Evolutionary conservation across 495 filamentous ascomycete species (phyloP).

Genomic region (Penicillium atrosanguineum): DNA sequence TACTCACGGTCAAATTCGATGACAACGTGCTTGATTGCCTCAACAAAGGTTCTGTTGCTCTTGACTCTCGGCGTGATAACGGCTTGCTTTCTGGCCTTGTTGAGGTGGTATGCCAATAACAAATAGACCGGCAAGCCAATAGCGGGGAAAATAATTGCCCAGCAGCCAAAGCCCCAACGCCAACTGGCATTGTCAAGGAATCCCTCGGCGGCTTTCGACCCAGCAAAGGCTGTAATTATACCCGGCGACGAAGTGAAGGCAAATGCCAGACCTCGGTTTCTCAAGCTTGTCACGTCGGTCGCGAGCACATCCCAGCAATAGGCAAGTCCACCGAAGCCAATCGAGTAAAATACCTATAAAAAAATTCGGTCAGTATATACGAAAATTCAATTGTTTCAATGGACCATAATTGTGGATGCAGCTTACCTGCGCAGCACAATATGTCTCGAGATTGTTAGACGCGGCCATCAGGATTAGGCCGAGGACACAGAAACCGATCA

Average conservation of each 20-base stretch:
- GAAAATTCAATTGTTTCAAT: too few relatives aligned
- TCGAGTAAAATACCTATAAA: slow-evolving; percentile 42
- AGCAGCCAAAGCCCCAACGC: slow-evolving; percentile 57
- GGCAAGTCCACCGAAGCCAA: slow-evolving; percentile 49
- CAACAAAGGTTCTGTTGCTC: neutral
- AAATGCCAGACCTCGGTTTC: slow-evolving; percentile 55
- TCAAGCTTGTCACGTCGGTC: slow-evolving; percentile 55
- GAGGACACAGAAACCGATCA: slow-evolving; percentile 29
- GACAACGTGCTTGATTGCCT: slow-evolving; percentile 4
- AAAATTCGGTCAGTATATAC: too few relatives aligned
- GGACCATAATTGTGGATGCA: too few relatives aligned
- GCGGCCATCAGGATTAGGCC: slow-evolving; percentile 44
- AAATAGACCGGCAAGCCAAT: slow-evolving; percentile 46
- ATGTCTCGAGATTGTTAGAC: slow-evolving; percentile 41
- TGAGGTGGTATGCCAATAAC: slow-evolving; percentile 33
- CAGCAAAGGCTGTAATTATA: slow-evolving; percentile 34
- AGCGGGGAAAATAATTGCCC: slow-evolving; percentile 52
- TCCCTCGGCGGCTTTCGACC: slow-evolving; percentile 17
- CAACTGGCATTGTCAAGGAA: slow-evolving; percentile 47
- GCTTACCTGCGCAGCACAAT: slow-evolving; percentile 45
- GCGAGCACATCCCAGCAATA: slow-evolving; percentile 53
- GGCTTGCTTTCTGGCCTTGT: slow-evolving; percentile 7
- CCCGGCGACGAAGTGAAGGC: slow-evolving; percentile 54
- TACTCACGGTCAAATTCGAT: slow-evolving; percentile 13
- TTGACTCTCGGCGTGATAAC: neutral